Evolutionary conservation across 169 alveolate genomes (phyloP).

Genomic region (Sarcocystis neurona): DNA sequence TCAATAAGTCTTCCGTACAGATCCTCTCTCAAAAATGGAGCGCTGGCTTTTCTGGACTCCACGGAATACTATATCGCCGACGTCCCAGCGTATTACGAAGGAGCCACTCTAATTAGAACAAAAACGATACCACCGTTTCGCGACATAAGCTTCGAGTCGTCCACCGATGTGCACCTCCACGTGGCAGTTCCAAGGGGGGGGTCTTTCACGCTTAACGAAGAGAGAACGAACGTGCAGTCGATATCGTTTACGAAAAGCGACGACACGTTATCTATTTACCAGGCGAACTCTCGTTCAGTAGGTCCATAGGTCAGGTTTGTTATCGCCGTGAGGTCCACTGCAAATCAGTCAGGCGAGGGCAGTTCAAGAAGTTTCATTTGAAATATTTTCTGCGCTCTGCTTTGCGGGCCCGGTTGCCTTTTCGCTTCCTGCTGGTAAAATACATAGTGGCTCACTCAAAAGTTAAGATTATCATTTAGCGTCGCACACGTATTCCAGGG

Average conservation of each 20-base stretch:
- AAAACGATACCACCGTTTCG: constrained; percentile 32
- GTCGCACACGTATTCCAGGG: neutral
- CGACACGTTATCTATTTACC: neutral
- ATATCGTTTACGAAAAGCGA: neutral
- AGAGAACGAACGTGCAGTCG: neutral
- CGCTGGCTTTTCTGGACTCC: constrained; percentile 80
- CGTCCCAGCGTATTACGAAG: constrained; percentile 80
- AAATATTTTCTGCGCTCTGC: neutral
- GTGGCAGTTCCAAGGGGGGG: neutral
- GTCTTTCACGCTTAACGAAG: neutral
- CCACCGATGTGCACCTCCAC: neutral
- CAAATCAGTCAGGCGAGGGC: neutral
- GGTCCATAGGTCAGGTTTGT: neutral
- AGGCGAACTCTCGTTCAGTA: neutral
- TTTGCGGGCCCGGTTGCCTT: neutral
- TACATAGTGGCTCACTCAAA: neutral
- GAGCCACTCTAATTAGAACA: constrained; percentile 71
- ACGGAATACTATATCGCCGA: constrained; percentile 78
- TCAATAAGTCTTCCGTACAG: constrained; percentile 18
- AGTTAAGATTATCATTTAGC: neutral
- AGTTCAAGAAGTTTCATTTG: neutral
- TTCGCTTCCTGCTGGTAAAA: neutral
- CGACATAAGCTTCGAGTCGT: neutral
- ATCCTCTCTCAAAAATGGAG: constrained; percentile 83
- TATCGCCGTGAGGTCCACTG: neutral